A percentile compares a stretch with the other conserved stretches of the same genome.
Evolutionary conservation across 2,329 filamentous ascomycete genomes (phyloP).

Genomic region (Phyllachora maydis): DNA sequence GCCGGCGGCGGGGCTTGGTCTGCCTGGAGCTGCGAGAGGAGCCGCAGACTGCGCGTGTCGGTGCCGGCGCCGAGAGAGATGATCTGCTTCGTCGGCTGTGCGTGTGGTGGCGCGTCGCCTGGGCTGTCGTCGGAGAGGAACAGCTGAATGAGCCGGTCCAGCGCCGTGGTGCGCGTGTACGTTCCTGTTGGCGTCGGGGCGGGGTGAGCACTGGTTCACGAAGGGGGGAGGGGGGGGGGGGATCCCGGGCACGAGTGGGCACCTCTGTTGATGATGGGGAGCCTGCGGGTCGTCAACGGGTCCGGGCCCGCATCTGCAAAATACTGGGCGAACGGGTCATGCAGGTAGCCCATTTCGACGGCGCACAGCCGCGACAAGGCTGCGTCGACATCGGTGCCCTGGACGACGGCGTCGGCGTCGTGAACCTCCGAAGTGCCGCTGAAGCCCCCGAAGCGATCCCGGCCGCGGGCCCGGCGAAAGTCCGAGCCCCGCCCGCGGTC

Average conservation of each 20-base stretch:
- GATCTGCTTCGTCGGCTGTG: slow-evolving; percentile 58
- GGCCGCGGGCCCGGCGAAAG: slow-evolving; percentile 8
- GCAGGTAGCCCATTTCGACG: slow-evolving; percentile 64
- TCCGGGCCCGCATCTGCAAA: slow-evolving; percentile 36
- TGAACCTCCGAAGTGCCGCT: slow-evolving; percentile 6
- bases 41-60: slow-evolving; percentile 70
- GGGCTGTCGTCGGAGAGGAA: slow-evolving; percentile 35
- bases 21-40: slow-evolving; percentile 30
- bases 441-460: slow-evolving; percentile 11
- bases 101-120: no score
- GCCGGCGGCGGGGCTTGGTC: no score
- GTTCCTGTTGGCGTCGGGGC: no score
- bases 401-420: slow-evolving; percentile 53
- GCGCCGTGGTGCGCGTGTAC: slow-evolving; percentile 71
- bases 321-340: slow-evolving; percentile 55
- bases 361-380: slow-evolving; percentile 77
- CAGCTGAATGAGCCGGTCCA: slow-evolving; percentile 54
- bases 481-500: slow-evolving; percentile 3
- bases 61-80: slow-evolving; percentile 86
- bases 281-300: slow-evolving; percentile 36
- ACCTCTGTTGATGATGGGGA: slow-evolving; percentile 92
- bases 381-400: slow-evolving; percentile 82
- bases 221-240: slow-evolving; percentile 11
- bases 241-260: no score
- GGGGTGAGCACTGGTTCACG: neutral